Base-by-base conservation (phyloP, 495 filamentous ascomycete genomes). In the Letharia columbiana region DNA sequence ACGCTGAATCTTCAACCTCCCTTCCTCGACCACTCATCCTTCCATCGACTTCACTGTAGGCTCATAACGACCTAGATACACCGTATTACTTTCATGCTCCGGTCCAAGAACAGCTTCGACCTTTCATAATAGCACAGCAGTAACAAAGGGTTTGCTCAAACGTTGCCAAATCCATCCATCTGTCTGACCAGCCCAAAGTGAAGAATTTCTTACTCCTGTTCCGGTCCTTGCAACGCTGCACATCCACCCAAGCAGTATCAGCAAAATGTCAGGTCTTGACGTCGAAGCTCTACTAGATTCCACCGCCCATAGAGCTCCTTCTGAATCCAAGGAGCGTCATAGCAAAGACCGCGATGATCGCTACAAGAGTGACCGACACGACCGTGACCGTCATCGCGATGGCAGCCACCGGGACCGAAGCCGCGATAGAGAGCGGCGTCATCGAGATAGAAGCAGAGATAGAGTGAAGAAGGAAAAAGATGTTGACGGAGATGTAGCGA, bases 211-310 rank as follows among this genome's bases (percentile, higher is more conserved):
- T 66, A 66, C 74, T 63, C 63, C 66, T 44, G 71, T 71, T 62
- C 67, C 47, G 66, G 41, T 65, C 65, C 71, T 61, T 71, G 12
- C 62, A 64, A 60, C 42, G 11, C 45, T 37, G 20, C 40, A 60
- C 13, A 64, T 67, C 60, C 62, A 71, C 41, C 59, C 60, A 67
- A 69, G 60, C 66, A 69, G 62, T 64, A 67, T 61, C 63, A 65
- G 62, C 71, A 79, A 71, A 60, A 96, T 96, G 92, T 93, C 92
- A 75, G 88, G 88, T 77, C 82, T 95, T 73, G 91, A 96, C 75
- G 91, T 96, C 71, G 92, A 96, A 83, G 92, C 92, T 71, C 87
- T 96, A 67, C 84, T 96, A 72, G 92, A 96, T 79, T 91, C 90
- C 44, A 92, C 92, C 70, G 92, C 92, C 50, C 87, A 83, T 69